phyloP scores from a whole-genome alignment of 331 rosid genomes.

The Phaseolus coccineus region DNA sequence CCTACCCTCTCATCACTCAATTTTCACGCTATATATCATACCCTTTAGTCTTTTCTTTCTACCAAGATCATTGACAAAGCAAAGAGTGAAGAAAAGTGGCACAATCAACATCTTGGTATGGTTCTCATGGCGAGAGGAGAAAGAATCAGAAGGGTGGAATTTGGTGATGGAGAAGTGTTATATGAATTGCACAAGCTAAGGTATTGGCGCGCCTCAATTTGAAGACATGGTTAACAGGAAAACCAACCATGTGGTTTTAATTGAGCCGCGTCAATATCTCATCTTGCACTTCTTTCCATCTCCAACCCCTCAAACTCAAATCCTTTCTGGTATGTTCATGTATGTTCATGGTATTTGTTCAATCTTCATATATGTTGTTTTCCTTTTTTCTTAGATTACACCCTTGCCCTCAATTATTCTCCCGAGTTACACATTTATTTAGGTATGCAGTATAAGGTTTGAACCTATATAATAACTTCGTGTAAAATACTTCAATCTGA shows the following conservation, averaged over 20 bases:
- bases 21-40: neutral
- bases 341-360: neutral
- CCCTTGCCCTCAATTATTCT: neutral
- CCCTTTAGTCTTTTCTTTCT: neutral
- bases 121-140: neutral
- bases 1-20: neutral
- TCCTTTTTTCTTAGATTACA: neutral
- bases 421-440: neutral
- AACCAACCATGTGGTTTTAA: slow-evolving; percentile 60
- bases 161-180: slow-evolving; percentile 47
- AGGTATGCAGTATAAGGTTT: neutral
- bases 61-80: neutral
- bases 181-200: slow-evolving; percentile 47
- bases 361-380: neutral
- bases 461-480: neutral
- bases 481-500: neutral
- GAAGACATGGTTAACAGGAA: slow-evolving; percentile 58
- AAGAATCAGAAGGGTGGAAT: neutral
- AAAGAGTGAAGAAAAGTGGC: neutral
- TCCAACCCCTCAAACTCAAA: slow-evolving; percentile 11
- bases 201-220: slow-evolving; percentile 89
- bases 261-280: slow-evolving; percentile 99
- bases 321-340: slow-evolving; percentile 2
- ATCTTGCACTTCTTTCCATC: slow-evolving; percentile 56
- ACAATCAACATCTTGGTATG: neutral